Evolutionary conservation across 345 rosid genomes (phyloP).

Genomic region (Euphorbia peplus): DNA sequence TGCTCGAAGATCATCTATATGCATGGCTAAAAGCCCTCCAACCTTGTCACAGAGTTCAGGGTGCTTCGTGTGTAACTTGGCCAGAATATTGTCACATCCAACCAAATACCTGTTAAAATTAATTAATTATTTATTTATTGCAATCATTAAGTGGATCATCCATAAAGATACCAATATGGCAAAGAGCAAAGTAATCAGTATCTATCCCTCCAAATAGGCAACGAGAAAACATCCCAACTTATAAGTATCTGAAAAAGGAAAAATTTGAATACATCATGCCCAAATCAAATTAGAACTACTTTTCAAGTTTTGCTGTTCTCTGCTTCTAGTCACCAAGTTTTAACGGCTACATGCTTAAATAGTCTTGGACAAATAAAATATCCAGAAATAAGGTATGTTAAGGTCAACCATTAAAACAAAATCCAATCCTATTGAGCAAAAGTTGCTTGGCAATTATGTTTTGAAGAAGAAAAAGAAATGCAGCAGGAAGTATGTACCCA

Average conservation of each 20-base stretch:
- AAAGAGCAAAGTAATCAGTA: background rate
- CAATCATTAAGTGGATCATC: background rate
- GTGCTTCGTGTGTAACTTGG: slow-evolving; percentile 73
- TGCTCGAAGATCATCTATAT: slow-evolving; percentile 86
- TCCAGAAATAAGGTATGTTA: background rate
- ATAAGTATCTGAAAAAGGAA: background rate
- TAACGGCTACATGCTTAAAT: background rate
- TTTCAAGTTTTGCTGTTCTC: background rate
- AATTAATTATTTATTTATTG: background rate
- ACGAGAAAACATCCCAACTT: background rate
- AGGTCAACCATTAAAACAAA: background rate
- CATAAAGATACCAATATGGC: background rate
- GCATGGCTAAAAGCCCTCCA: slow-evolving; percentile 98
- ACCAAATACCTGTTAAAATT: slow-evolving; percentile 68
- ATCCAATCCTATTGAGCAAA: background rate
- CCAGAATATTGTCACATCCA: slow-evolving; percentile 90
- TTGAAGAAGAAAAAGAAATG: background rate
- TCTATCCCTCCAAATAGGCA: slow-evolving; percentile 6
- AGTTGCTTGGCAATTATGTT: background rate
- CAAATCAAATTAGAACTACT: background rate
- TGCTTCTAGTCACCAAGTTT: background rate
- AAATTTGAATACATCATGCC: slow-evolving; percentile 1
- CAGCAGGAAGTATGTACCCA: slow-evolving; percentile 47
- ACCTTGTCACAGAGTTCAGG: slow-evolving; percentile 92
- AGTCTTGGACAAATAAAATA: too few relatives aligned